Conservation (phyloP, 2,329 filamentous ascomycete species). For the Xylariaceae sp. region DNA sequence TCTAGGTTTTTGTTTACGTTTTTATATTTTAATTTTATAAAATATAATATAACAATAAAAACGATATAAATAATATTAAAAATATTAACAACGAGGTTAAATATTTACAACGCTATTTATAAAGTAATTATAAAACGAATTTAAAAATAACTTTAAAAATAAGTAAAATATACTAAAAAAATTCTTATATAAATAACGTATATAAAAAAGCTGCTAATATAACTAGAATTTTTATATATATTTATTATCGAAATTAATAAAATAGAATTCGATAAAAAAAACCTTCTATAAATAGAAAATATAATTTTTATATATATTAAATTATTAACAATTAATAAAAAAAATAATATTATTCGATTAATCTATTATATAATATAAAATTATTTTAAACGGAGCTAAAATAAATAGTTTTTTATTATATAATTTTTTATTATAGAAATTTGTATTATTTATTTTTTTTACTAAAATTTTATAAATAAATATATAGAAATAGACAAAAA, state of each 20-base stretch:
- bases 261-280: too few relatives aligned
- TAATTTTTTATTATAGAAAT: conserved; percentile 1
- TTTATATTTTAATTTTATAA: conserved; percentile 34
- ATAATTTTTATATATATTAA: conserved; percentile 39
- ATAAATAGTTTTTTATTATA: conserved; percentile 32
- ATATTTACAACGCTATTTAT: conserved; percentile 38
- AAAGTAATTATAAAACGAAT: conserved; percentile 40
- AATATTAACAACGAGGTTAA: conserved; percentile 27
- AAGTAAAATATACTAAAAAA: conserved; percentile 34
- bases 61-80: conserved; percentile 31
- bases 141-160: conserved; percentile 31
- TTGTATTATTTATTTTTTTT: conserved; percentile 10
- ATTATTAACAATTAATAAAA: conserved; percentile 39
- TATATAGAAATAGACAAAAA: not conserved
- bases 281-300: conserved; percentile 31
- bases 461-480: not conserved
- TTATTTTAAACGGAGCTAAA: conserved; percentile 35
- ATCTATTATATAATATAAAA: conserved; percentile 46
- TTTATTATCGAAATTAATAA: conserved; percentile 35
- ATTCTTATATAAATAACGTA: conserved; percentile 39
- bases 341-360: conserved; percentile 37
- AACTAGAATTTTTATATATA: conserved; percentile 38
- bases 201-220: conserved; percentile 32
- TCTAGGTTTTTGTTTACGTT: conserved; percentile 38
- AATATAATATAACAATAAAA: conserved; percentile 30